Evolutionary conservation across 441 rosid genomes (phyloP), one percentile per base, ranked within the genome.

Genomic region (Dalechampia spathulata): DNA sequence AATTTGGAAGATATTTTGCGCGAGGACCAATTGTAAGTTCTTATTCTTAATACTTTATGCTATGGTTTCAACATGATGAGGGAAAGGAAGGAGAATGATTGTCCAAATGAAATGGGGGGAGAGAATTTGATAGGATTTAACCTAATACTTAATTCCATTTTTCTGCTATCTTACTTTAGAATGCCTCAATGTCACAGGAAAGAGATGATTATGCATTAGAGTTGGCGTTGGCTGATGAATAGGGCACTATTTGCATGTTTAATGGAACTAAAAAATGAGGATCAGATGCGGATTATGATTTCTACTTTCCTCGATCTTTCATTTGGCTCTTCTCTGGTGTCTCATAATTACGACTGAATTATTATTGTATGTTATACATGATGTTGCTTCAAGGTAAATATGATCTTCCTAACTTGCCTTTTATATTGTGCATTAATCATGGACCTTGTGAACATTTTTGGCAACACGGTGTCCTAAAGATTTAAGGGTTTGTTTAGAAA

Each of bases 1-100:
- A 91, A 55, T 91, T 91, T 62, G 96, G 98, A 81, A 84, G 98
- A 88, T 91, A 84, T 82, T 88, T 88, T 58, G 98, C 98, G 1
- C 86, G 91, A 68, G 96, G 98, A 72, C 95, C 96, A 34, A 67
- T 88, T 57, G 96, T 91, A 76, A 88, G 98, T 81, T 57, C 46
- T 58, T 26, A 42, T 58, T 26, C 58, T 20, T 19, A 25, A 49
- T n/a, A n/a, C n/a, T 49, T 6, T 39, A 30, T 55, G 41, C 46
- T 61, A 9, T 27, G 55, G 14, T 19, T 56, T 20, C 37, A 21
- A 37, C 17, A 40, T 22, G 22, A 19, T 16, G 11, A 22, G 25
- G n/a, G 26, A 8, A 28, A 41, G 25, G 21, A 22, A 20, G 32
- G 30, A 20, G 21, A 36, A 26, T n/a, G n/a, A n/a, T n/a, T n/a